These are phyloP conservation scores for Citeromyces siamensis DNA, from an alignment of 1,139 yeast genomes.

Conservation along the genomic window DNA sequence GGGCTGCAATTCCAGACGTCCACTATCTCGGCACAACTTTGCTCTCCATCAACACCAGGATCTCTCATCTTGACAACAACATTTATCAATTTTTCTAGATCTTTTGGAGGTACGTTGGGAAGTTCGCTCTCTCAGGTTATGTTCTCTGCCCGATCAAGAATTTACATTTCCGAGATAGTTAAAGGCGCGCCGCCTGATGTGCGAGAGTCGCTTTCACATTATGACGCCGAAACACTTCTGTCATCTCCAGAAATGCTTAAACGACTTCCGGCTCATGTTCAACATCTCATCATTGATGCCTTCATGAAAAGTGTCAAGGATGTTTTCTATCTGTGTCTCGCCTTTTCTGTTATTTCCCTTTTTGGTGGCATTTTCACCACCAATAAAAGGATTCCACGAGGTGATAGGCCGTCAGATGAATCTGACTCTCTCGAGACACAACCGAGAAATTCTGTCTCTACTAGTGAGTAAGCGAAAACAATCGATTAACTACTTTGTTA, in stretches of 20 bases:
- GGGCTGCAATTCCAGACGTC: slow-evolving; percentile 45
- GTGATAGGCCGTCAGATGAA: neutral
- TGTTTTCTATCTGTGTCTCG: neutral
- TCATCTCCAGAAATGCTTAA: neutral
- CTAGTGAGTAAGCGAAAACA: neutral
- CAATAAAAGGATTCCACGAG: neutral
- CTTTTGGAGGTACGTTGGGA: slow-evolving; percentile 37
- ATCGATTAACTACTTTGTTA: neutral
- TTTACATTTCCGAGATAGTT: neutral
- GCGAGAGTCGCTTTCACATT: neutral
- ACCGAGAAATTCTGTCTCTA: too few species aligned
- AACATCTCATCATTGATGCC: neutral
- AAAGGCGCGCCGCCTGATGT: neutral
- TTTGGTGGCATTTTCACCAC: slow-evolving; percentile 1
- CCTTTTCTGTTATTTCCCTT: neutral
- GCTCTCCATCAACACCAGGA: slow-evolving; percentile 40
- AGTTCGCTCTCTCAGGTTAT: slow-evolving; percentile 35
- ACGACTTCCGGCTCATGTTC: neutral
- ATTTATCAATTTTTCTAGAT: slow-evolving; percentile 27
- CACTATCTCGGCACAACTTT: slow-evolving; percentile 37
- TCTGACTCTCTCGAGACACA: too few species aligned
- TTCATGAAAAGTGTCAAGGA: slow-evolving; percentile 1
- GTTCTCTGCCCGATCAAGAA: slow-evolving; percentile 17
- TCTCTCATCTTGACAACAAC: slow-evolving; percentile 37
- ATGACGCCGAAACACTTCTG: neutral